A percentile compares a stretch with the other conserved stretches of the same genome.
Evolutionary conservation across 345 rosid species (phyloP).

Genomic region (Salix purpurea): DNA sequence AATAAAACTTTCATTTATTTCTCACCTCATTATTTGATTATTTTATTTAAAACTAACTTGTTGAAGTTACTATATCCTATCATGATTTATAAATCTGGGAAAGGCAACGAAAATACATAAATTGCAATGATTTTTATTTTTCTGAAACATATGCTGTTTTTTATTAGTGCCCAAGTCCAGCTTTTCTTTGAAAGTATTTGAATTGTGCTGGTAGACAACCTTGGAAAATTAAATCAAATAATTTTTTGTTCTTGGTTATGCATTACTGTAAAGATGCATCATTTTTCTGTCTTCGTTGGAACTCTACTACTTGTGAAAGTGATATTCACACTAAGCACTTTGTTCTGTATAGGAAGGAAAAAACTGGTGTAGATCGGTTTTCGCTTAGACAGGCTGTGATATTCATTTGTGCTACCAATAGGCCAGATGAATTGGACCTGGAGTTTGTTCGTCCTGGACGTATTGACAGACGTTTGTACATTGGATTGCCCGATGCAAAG

Average conservation of each 20-base stretch:
- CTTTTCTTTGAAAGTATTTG: too few relatives aligned
- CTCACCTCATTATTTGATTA: neutral
- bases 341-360: conserved; percentile 62
- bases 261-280: neutral
- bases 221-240: too few relatives aligned
- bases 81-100: too few relatives aligned
- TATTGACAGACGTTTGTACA: conserved; percentile 87
- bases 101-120: too few relatives aligned
- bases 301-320: neutral
- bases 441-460: conserved; percentile 94
- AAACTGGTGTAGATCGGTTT: conserved; percentile 80
- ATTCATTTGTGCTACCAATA: conserved; percentile 96
- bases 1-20: neutral
- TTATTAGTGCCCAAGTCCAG: too few relatives aligned
- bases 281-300: neutral
- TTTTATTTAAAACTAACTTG: too few relatives aligned
- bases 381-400: conserved; percentile 94
- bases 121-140: too few relatives aligned
- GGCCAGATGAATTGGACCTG: conserved; percentile 91
- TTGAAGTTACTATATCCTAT: too few relatives aligned
- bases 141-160: too few relatives aligned
- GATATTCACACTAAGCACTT: conserved; percentile 13
- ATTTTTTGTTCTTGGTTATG: neutral
- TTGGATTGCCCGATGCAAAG: conserved; percentile 90
- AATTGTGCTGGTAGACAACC: too few relatives aligned